A percentile compares a stretch with the other conserved stretches of the same genome.
These are phyloP conservation scores for Stephanodiscus triporus DNA, from an alignment of 108 stramenopile species.

Conservation along the genomic window DNA sequence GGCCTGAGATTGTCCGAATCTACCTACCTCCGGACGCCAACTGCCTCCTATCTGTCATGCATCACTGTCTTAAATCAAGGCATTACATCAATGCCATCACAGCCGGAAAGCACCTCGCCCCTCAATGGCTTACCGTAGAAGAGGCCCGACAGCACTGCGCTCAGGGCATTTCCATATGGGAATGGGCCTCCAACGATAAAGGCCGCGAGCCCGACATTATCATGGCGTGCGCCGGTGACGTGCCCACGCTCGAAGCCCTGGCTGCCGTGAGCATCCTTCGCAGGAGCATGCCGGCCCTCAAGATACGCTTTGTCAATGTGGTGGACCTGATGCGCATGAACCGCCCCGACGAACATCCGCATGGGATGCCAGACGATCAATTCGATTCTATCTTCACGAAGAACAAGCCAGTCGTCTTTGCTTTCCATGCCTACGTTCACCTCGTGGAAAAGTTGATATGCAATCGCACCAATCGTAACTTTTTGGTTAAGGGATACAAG, in stretches of 20 bases:
- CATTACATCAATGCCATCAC: conserved; percentile 33
- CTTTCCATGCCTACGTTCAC: conserved; percentile 28
- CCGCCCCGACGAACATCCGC: conserved; percentile 16
- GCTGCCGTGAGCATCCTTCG: conserved; percentile 29
- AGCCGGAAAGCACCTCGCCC: conserved; percentile 32
- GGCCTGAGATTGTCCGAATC: conserved; percentile 29
- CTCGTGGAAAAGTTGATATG: conserved; percentile 26
- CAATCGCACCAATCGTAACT: conserved; percentile 16
- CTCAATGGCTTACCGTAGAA: conserved; percentile 33
- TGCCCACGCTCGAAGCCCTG: conserved; percentile 34
- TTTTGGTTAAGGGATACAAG: conserved; percentile 27
- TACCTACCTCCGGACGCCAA: conserved; percentile 39
- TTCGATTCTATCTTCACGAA: conserved; percentile 39
- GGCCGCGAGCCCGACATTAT: conserved; percentile 32
- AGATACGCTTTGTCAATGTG: conserved; percentile 42
- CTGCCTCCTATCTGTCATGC: conserved; percentile 30
- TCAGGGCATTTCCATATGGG: conserved; percentile 26
- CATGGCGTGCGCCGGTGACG: conserved; percentile 40
- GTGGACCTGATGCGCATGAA: conserved; percentile 31
- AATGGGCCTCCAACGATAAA: conserved; percentile 33
- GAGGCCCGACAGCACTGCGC: conserved; percentile 28
- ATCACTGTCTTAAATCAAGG: conserved; percentile 19
- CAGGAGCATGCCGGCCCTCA: conserved; percentile 23
- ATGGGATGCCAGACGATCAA: conserved; percentile 16
- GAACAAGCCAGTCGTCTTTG: conserved; percentile 31